Evolutionary conservation across 2,329 filamentous ascomycete genomes (phyloP).

Genomic region (Gaeumannomyces sp.): DNA sequence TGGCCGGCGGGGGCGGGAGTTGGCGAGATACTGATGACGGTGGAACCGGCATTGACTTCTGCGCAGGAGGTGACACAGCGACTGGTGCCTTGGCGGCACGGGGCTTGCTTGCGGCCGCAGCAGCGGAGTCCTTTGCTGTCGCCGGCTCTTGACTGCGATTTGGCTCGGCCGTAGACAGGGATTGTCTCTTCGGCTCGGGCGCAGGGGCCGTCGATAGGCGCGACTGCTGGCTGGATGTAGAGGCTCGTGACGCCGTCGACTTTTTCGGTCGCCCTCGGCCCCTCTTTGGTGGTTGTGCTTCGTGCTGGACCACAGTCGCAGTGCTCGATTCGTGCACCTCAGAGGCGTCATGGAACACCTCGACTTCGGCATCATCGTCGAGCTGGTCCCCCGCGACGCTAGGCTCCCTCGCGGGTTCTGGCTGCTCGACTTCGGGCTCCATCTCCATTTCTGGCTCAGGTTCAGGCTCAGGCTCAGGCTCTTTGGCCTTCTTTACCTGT

Average conservation of each 20-base stretch:
- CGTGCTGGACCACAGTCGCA: conserved; percentile 17
- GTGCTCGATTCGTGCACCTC: conserved; percentile 18
- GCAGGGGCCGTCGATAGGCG: background rate
- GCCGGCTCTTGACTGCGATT: background rate
- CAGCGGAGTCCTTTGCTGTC: background rate
- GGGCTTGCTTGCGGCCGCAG: conserved; percentile 10
- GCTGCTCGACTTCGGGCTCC: conserved; percentile 13
- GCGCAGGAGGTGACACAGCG: conserved; percentile 3
- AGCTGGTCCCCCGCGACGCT: conserved; percentile 6
- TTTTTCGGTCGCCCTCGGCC: conserved; percentile 27
- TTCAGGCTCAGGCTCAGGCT: conserved; percentile 17
- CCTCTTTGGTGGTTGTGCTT: conserved; percentile 19
- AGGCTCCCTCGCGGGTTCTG: conserved; percentile 17
- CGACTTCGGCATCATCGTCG: conserved; percentile 15
- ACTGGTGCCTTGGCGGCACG: conserved; percentile 3
- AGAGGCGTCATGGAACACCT: conserved; percentile 20
- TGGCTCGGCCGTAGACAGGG: background rate
- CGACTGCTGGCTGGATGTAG: conserved; percentile 1
- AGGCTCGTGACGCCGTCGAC: conserved; percentile 11
- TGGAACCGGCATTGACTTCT: conserved; percentile 7
- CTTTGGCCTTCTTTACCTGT: conserved; percentile 42
- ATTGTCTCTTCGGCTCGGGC: background rate
- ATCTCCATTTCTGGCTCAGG: conserved; percentile 17
- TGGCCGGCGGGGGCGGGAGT: conserved; percentile 29
- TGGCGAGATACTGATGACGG: background rate